phyloP scores from a whole-genome alignment of 768 basidiomycete genomes.

The Mycena haematopus region DNA sequence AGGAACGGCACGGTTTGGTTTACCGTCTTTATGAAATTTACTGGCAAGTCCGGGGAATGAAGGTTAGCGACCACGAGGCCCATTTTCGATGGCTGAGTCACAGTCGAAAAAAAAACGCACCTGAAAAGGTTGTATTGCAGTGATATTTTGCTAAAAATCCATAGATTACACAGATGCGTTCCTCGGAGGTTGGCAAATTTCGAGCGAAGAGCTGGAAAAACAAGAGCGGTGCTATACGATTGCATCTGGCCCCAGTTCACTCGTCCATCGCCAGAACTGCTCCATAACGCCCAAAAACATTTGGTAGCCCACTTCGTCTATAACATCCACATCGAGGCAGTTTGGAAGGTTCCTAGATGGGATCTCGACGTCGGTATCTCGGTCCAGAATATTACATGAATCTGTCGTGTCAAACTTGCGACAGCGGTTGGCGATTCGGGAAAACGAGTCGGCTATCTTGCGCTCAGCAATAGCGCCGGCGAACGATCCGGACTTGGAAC shows the following conservation, averaged over 20 bases:
- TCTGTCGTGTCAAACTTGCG: constrained; percentile 12
- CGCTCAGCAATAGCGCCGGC: constrained; percentile 13
- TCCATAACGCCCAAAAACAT: constrained; percentile 50
- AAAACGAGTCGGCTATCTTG: constrained; percentile 18
- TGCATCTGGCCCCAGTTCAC: not conserved
- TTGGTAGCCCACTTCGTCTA: constrained; percentile 46
- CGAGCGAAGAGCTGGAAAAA: not conserved
- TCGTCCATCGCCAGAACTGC: constrained; percentile 38
- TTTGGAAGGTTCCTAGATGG: not conserved
- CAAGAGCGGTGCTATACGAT: too few relatives aligned
- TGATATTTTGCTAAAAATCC: not conserved
- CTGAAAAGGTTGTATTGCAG: too few relatives aligned
- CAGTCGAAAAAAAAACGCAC: too few relatives aligned
- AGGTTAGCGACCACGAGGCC: not conserved
- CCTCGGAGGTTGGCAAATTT: too few relatives aligned
- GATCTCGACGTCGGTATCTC: constrained; percentile 14
- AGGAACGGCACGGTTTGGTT: not conserved
- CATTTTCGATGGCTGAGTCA: too few relatives aligned
- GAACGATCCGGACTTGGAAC: constrained; percentile 4
- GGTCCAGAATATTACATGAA: constrained; percentile 20
- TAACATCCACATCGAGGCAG: constrained; percentile 27
- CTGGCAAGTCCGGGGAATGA: not conserved
- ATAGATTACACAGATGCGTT: too few relatives aligned
- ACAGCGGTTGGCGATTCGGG: constrained; percentile 24
- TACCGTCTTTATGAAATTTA: not conserved